A percentile compares a stretch with the other conserved stretches of the same genome.
These are phyloP conservation scores for Aspergillus incahuasiensis DNA, from an alignment of 495 filamentous ascomycete species.

Conservation along the genomic window DNA sequence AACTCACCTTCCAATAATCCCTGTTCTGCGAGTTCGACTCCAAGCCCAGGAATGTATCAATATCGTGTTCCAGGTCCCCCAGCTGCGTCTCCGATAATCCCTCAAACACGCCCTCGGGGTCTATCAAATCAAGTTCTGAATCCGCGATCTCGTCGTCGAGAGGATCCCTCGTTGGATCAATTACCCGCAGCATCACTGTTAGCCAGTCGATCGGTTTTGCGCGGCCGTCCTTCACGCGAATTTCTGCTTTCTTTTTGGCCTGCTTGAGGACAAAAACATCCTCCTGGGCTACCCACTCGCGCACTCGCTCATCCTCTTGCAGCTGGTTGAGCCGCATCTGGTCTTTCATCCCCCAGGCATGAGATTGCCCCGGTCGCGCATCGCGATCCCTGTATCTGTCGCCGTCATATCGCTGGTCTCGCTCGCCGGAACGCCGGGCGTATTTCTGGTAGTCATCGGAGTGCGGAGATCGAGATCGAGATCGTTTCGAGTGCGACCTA, in stretches of 20 bases:
- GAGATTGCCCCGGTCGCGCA: slow-evolving; percentile 21
- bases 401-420: slow-evolving; percentile 25
- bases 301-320: slow-evolving; percentile 71
- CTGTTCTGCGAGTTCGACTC: slow-evolving; percentile 72
- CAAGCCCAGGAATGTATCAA: slow-evolving; percentile 76
- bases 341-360: slow-evolving; percentile 39
- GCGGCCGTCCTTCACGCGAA: slow-evolving; percentile 88
- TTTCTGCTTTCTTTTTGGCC: slow-evolving; percentile 95
- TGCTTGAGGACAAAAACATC: slow-evolving; percentile 95
- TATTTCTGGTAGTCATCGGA: slow-evolving; percentile 38
- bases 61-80: slow-evolving; percentile 76
- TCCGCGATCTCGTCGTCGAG: slow-evolving; percentile 84
- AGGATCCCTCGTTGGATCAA: slow-evolving; percentile 71
- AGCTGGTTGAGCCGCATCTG: slow-evolving; percentile 55
- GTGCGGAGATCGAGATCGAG: slow-evolving; percentile 42
- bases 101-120: slow-evolving; percentile 79
- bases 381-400: slow-evolving; percentile 22
- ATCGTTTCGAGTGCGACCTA: slow-evolving; percentile 30
- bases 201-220: slow-evolving; percentile 95
- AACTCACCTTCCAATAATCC: slow-evolving; percentile 75
- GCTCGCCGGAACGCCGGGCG: slow-evolving; percentile 31
- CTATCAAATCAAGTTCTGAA: slow-evolving; percentile 69
- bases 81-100: slow-evolving; percentile 66
- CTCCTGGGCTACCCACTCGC: slow-evolving; percentile 87
- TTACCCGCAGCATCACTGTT: slow-evolving; percentile 80